phyloP scores from a whole-genome alignment of 1,284 basidiomycete species.

The Moniliophthora roreri region DNA sequence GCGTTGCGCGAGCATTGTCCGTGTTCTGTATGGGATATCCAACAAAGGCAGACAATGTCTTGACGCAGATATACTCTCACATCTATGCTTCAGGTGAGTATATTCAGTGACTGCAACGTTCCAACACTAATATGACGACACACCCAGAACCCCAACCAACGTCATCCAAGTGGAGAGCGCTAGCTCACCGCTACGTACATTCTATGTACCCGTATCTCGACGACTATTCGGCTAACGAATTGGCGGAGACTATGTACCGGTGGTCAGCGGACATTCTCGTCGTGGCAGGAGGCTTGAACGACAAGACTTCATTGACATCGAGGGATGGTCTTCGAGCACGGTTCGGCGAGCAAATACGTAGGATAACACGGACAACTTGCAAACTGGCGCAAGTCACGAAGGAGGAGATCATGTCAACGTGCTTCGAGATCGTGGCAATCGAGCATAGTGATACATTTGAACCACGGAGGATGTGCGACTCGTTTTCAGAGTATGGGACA shows the following conservation, averaged over 20 bases:
- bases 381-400: constrained; percentile 58
- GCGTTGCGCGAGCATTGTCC: constrained; percentile 62
- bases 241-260: constrained; percentile 67
- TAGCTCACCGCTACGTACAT: constrained; percentile 68
- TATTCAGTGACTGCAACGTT: not conserved
- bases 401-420: constrained; percentile 72
- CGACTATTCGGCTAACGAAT: constrained; percentile 63
- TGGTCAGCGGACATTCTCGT: constrained; percentile 68
- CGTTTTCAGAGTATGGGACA: constrained; percentile 60
- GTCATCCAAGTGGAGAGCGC: constrained; percentile 70
- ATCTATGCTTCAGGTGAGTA: constrained; percentile 60
- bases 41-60: constrained; percentile 61
- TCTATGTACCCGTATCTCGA: constrained; percentile 63
- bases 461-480: constrained; percentile 57
- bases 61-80: constrained; percentile 63
- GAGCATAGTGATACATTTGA: constrained; percentile 53
- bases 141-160: constrained; percentile 68
- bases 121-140: constrained; percentile 12
- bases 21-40: constrained; percentile 74
- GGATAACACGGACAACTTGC: constrained; percentile 61
- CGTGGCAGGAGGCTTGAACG: constrained; percentile 53
- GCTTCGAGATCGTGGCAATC: constrained; percentile 63
- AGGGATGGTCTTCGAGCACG: constrained; percentile 46
- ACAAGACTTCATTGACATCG: constrained; percentile 32
- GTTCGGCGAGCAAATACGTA: constrained; percentile 57